A percentile compares a stretch with the other conserved stretches of the same genome.
Evolutionary conservation across 2,329 filamentous ascomycete species (phyloP).

Genomic region (Fusarium xyrophilum): DNA sequence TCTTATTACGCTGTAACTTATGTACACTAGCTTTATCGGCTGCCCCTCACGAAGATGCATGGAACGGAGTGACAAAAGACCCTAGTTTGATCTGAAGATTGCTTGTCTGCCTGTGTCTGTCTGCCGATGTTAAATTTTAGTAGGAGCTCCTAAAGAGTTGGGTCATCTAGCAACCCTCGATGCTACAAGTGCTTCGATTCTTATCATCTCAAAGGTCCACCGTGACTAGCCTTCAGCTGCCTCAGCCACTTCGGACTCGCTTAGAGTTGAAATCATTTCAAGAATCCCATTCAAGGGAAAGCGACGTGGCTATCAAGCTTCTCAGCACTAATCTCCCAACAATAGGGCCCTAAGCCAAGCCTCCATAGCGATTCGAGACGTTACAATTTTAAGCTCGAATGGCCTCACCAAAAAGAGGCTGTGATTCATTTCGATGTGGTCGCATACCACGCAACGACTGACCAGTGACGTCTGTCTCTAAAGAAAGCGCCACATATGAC

Average conservation of each 20-base stretch:
- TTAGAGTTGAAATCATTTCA: neutral
- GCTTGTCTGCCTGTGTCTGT: accelerated
- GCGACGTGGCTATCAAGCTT: neutral
- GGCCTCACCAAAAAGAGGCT: neutral
- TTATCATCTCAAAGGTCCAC: accelerated
- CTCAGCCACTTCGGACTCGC: neutral
- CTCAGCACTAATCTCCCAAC: neutral
- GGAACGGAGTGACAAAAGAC: accelerated
- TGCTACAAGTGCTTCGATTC: neutral
- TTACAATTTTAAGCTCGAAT: slow-evolving; percentile 4
- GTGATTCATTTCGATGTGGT: neutral
- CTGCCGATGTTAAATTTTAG: accelerated
- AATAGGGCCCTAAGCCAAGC: neutral
- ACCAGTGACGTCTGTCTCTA: neutral
- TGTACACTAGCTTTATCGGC: too few species aligned
- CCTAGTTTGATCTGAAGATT: accelerated
- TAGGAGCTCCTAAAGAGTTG: too few species aligned
- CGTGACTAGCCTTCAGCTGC: neutral
- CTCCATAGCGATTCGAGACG: neutral
- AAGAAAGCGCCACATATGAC: slow-evolving; percentile 10
- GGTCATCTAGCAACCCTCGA: neutral
- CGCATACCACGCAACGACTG: neutral
- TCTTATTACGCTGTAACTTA: too few species aligned
- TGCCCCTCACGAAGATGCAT: neutral
- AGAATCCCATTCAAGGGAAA: neutral